phyloP scores from a whole-genome alignment of 371 early-diverging fungal species.

The Mucor circinelloides region DNA sequence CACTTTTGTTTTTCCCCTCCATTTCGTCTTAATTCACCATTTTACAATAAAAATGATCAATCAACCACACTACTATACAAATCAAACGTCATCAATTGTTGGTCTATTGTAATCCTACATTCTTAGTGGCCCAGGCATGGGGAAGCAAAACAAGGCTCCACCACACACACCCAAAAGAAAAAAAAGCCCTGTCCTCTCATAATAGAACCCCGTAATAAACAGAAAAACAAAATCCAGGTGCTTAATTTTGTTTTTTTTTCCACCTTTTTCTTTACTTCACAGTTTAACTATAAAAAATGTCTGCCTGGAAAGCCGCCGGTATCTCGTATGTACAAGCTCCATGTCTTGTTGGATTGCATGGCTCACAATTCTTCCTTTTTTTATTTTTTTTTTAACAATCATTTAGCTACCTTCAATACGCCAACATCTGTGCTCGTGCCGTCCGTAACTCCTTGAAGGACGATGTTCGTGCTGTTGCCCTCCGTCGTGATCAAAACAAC shows the following conservation, averaged over 20 bases:
- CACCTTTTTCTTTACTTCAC: neutral
- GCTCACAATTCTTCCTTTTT: neutral
- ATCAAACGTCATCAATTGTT: conserved; percentile 1
- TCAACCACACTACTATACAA: neutral
- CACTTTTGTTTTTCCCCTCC: neutral
- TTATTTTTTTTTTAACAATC: neutral
- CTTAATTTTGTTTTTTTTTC: neutral
- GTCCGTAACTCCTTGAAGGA: conserved; percentile 86
- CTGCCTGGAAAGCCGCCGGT: conserved; percentile 68
- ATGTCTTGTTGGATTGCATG: neutral
- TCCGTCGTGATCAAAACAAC: conserved; percentile 76
- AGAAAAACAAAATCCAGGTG: conserved; percentile 1
- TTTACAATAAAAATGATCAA: neutral
- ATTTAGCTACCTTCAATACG: conserved; percentile 84
- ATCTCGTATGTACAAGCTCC: conserved; percentile 42
- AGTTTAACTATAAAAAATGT: conserved; percentile 40
- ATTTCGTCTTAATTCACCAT: neutral
- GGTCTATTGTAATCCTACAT: neutral
- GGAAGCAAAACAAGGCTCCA: neutral
- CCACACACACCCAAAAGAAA: neutral
- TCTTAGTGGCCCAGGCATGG: neutral
- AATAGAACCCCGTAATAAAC: conserved; percentile 5
- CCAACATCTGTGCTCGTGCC: conserved; percentile 83
- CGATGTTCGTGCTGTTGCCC: conserved; percentile 68
- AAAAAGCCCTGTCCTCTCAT: conserved; percentile 2